Base-by-base conservation (phyloP, 2,329 filamentous ascomycete genomes). In the Aspergillus phoenicis region DNA sequence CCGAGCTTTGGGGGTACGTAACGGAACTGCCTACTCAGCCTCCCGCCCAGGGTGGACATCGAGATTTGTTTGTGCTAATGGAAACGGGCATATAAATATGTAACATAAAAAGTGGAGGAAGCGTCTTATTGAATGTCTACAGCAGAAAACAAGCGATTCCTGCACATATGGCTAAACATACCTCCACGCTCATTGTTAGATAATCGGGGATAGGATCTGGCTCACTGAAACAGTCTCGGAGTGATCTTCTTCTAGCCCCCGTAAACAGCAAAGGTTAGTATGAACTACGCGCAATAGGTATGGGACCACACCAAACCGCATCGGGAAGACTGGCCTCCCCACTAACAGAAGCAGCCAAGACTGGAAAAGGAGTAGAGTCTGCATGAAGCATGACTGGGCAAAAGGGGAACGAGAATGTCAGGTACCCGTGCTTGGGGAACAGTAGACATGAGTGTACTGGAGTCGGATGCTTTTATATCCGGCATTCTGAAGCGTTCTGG, bases 401-500 rank as follows among this genome's bases (percentile, higher is more conserved):
- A 36, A 52, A 22, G 13, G 26, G 53, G 51, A 57, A 47, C 11
- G 22, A 38, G 41, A 28, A 47, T 43, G 17, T 22, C 39, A 52
- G 48, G 52, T 20, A 30, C 30, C 47, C 47, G 15, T 45, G 20
- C 20, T 13, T 45, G 41, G 33, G 33, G 33, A 24, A 24, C 10
- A 22, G 22, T 20, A 17, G 26, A 30, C 15, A 20, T 11, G 8
- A n/a, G 28, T 17, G 24, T 58, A 13, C 28, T 62, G 39, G 49
- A 68, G 76, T 60, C 68, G 69, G 10, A 76, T 67, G 0, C 69
- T 75, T 1, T 72, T 63, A 65, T 81, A 81, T 4, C 75, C 71
- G 5, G 66, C 66, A n/a, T 68, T 24, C 17, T 22, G 41, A 45
- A 45, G 17, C 17, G 15, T 26, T 20, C 26, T 30, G 15, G n/a